These are phyloP conservation scores for Pugionium cornutum DNA, from an alignment of 345 rosid species.

Conservation along the genomic window DNA sequence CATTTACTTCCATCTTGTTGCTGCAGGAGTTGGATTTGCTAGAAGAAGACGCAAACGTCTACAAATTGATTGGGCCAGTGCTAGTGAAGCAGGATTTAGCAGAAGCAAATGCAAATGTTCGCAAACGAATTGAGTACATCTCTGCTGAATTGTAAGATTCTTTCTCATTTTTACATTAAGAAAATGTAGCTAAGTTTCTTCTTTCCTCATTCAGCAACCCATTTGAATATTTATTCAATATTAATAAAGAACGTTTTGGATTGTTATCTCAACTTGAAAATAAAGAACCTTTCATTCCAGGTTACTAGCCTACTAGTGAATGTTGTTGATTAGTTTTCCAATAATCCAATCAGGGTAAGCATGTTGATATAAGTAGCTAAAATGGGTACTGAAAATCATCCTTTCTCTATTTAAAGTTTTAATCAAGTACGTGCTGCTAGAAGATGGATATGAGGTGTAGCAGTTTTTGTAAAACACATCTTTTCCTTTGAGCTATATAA, in stretches of 20 bases:
- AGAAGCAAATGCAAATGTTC: conserved; percentile 93
- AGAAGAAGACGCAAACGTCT: conserved; percentile 86
- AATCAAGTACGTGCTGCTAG: not conserved
- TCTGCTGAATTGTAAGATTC: conserved; percentile 79
- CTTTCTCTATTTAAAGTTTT: not conserved
- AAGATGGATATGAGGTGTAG: conserved; percentile 4
- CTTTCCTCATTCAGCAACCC: not conserved
- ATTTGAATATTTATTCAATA: not conserved
- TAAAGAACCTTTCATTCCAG: not conserved
- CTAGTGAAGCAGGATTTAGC: conserved; percentile 97
- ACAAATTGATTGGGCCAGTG: conserved; percentile 93
- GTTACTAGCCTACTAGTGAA: not conserved
- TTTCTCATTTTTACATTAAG: conserved; percentile 1
- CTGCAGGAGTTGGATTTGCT: conserved; percentile 84
- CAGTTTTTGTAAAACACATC: conserved; percentile 1
- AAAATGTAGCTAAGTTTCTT: conserved; percentile 11
- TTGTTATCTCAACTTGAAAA: not conserved
- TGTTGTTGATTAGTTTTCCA: not conserved
- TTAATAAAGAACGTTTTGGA: not conserved
- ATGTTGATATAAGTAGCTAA: not conserved
- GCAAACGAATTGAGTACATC: conserved; percentile 90
- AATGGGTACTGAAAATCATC: not conserved
- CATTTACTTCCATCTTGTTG: conserved; percentile 6
- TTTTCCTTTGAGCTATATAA: conserved; percentile 1
- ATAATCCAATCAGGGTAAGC: not conserved